Percentiles rank a stretch among this genome's conserved stretches.
These are phyloP conservation scores for Nannizziopsis barbatae DNA, from an alignment of 2,329 filamentous ascomycete genomes.

Conservation along the genomic window DNA sequence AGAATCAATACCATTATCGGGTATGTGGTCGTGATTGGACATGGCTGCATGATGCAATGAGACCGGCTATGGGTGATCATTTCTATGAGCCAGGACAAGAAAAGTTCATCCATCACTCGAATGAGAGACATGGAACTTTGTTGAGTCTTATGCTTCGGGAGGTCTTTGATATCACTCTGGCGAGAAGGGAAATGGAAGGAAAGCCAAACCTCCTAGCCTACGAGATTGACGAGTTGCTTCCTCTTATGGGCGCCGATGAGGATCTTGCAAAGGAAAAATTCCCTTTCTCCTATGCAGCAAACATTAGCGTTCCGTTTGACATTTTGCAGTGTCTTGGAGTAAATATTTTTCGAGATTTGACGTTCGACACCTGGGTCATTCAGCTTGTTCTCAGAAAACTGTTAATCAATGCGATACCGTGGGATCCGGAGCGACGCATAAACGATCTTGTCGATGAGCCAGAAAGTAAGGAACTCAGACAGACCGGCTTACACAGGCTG, in stretches of 20 bases:
- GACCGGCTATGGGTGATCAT: slow-evolving; percentile 14
- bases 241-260: slow-evolving; percentile 18
- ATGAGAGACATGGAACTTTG: slow-evolving; percentile 26
- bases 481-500: not conserved
- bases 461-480: slow-evolving; percentile 9
- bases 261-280: slow-evolving; percentile 17
- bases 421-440: slow-evolving; percentile 19
- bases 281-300: slow-evolving; percentile 27
- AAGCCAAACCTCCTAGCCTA: slow-evolving; percentile 23
- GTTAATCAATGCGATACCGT: slow-evolving; percentile 24
- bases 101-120: slow-evolving; percentile 18
- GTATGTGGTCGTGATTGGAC: slow-evolving; percentile 26
- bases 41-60: slow-evolving; percentile 29
- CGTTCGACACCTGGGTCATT: slow-evolving; percentile 31
- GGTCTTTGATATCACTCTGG: slow-evolving; percentile 28
- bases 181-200: slow-evolving; percentile 18
- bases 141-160: slow-evolving; percentile 28
- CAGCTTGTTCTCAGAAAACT: slow-evolving; percentile 27
- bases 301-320: slow-evolving; percentile 30
- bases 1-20: slow-evolving; percentile 22
- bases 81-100: not conserved
- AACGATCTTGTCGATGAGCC: slow-evolving; percentile 4
- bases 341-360: slow-evolving; percentile 28
- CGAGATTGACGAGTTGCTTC: slow-evolving; percentile 28
- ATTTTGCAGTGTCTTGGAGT: slow-evolving; percentile 28